These are phyloP conservation scores for Globisporangium solare DNA, from an alignment of 352 stramenopile genomes.

Conservation along the genomic window DNA sequence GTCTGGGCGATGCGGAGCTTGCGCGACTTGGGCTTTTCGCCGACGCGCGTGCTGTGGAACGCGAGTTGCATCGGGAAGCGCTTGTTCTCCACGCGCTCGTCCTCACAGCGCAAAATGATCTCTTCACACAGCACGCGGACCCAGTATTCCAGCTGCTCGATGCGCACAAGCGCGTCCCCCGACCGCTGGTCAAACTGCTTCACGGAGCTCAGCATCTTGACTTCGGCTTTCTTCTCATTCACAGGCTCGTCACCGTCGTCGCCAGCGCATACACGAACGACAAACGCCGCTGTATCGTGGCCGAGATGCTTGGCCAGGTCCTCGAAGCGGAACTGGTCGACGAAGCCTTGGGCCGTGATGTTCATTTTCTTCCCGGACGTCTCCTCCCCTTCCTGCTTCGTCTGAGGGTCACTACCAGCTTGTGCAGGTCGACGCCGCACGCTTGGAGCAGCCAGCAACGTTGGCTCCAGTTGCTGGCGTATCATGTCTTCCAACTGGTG, in stretches of 20 bases:
- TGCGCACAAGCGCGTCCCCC: slow-evolving; percentile 29
- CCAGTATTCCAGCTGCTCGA: slow-evolving; percentile 75
- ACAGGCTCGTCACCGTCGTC: slow-evolving; percentile 68
- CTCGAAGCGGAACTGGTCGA: slow-evolving; percentile 45
- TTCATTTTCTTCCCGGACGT: slow-evolving; percentile 17
- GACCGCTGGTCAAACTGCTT: slow-evolving; percentile 83
- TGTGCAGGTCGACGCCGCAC: background rate
- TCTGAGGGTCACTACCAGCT: background rate
- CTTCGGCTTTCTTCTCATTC: slow-evolving; percentile 57
- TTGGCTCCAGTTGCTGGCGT: slow-evolving; percentile 27
- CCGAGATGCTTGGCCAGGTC: slow-evolving; percentile 55
- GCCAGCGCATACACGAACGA: slow-evolving; percentile 55
- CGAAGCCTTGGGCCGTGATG: slow-evolving; percentile 40
- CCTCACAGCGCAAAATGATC: slow-evolving; percentile 72
- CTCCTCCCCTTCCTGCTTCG: slow-evolving; percentile 10
- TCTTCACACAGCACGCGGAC: slow-evolving; percentile 65
- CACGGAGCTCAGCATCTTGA: slow-evolving; percentile 63
- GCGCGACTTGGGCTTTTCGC: slow-evolving; percentile 43
- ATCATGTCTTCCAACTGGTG: slow-evolving; percentile 63
- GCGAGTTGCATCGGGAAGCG: slow-evolving; percentile 62
- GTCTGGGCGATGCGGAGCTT: slow-evolving; percentile 56
- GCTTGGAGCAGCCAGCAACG: background rate
- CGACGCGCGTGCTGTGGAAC: slow-evolving; percentile 43
- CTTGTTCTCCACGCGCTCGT: slow-evolving; percentile 75
- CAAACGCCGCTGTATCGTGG: slow-evolving; percentile 48